These are phyloP conservation scores for Acmispon strigosus DNA, from an alignment of 306 rosid genomes.

Conservation along the genomic window DNA sequence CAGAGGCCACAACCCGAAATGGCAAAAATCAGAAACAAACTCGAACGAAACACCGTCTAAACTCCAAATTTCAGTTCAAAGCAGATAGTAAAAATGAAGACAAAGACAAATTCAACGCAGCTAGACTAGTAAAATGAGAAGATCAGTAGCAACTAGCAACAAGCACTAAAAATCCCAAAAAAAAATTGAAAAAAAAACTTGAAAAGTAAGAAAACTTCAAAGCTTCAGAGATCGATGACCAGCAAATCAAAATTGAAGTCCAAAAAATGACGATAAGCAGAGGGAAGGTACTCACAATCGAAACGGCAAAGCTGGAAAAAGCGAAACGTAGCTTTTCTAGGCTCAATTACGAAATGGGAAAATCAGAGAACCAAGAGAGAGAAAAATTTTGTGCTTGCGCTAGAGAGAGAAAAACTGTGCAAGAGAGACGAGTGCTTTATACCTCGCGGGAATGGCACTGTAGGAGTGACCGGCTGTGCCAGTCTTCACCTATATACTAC, in stretches of 20 bases:
- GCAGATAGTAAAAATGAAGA: too few relatives aligned
- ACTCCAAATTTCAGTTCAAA: background rate
- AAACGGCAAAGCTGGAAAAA: conserved; percentile 29
- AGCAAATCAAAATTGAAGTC: background rate
- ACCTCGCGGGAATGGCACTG: conserved; percentile 1
- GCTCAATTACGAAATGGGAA: background rate
- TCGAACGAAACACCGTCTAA: background rate
- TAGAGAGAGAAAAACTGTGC: background rate
- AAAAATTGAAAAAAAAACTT: background rate
- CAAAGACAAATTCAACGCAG: too few relatives aligned
- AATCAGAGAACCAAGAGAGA: background rate
- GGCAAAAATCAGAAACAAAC: conserved; percentile 7
- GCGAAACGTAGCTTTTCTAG: background rate
- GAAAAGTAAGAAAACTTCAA: too few relatives aligned
- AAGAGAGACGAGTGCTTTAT: background rate
- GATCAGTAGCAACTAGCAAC: background rate
- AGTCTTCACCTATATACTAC: background rate
- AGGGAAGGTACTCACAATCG: conserved; percentile 40
- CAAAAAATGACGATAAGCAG: background rate
- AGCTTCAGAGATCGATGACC: conserved; percentile 36
- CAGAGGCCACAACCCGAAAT: background rate
- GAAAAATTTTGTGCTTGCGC: background rate
- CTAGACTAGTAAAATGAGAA: background rate
- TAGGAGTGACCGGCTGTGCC: background rate
- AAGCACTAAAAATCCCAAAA: background rate